Evolutionary conservation across 1,284 basidiomycete genomes (phyloP).

Genomic region (Ustilago loliicola): DNA sequence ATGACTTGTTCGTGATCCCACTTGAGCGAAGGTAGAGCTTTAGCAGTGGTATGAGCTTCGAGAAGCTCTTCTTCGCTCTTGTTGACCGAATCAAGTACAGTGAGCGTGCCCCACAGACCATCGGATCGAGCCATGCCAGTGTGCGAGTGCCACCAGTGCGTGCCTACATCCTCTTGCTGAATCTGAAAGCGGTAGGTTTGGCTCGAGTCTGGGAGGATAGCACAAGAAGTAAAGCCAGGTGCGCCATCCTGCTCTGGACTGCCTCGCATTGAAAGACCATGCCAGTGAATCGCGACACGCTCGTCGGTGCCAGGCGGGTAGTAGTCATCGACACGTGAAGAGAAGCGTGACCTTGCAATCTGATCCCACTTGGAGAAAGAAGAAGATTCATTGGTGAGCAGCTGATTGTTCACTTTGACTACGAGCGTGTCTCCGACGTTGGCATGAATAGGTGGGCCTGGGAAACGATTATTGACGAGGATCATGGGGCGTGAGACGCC

Average conservation of each 20-base stretch:
- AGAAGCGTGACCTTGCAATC: conserved; percentile 5
- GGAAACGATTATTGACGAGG: conserved; percentile 48
- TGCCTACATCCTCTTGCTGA: conserved; percentile 66
- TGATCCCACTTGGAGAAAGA: conserved; percentile 10
- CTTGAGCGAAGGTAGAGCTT: not conserved
- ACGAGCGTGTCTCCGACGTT: conserved; percentile 53
- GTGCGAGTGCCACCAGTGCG: conserved; percentile 71
- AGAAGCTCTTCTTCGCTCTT: conserved; percentile 13
- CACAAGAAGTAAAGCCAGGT: conserved; percentile 58
- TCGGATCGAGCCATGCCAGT: conserved; percentile 47
- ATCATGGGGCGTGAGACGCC: conserved; percentile 47
- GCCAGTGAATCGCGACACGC: conserved; percentile 52
- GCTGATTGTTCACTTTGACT: conserved; percentile 47
- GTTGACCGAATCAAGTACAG: conserved; percentile 63
- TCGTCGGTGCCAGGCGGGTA: conserved; percentile 18
- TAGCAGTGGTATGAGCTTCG: not conserved
- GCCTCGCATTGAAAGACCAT: conserved; percentile 58
- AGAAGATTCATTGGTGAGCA: conserved; percentile 19
- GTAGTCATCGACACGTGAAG: conserved; percentile 12
- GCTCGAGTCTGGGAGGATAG: conserved; percentile 41
- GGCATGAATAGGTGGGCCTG: conserved; percentile 47
- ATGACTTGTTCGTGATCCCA: conserved; percentile 58
- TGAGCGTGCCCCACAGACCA: conserved; percentile 56
- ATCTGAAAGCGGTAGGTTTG: conserved; percentile 34
- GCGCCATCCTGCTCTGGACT: conserved; percentile 48